A percentile compares a stretch with the other conserved stretches of the same genome.
phyloP scores from a whole-genome alignment of 139 green algal species.

The Micractinium sp. region DNA sequence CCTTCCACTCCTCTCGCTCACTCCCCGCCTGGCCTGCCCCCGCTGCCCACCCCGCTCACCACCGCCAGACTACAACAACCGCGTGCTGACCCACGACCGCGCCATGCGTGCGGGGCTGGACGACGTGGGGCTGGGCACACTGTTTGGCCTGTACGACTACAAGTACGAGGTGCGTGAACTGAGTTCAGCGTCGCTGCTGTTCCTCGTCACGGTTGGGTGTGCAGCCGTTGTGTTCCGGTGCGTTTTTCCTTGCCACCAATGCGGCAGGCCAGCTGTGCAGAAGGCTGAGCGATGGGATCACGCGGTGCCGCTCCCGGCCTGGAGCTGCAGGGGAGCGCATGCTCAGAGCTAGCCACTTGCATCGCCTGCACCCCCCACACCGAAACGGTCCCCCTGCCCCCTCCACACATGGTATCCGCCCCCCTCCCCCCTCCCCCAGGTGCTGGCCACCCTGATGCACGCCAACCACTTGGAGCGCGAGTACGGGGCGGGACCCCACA shows the following conservation, averaged over 20 bases:
- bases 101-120: constrained; percentile 72
- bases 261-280: no score
- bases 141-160: constrained; percentile 79
- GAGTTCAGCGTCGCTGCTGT: no score
- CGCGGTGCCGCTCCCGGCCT: no score
- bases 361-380: no score
- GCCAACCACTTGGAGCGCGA: constrained; percentile 71
- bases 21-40: not conserved
- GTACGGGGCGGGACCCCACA: constrained; percentile 74
- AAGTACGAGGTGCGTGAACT: constrained; percentile 43
- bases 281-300: no score
- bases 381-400: no score
- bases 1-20: not conserved
- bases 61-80: constrained; percentile 62
- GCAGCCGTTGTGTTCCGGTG: no score
- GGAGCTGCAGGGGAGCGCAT: no score
- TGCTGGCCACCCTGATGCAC: constrained; percentile 70
- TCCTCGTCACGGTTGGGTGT: no score
- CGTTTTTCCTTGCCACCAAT: no score
- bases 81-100: constrained; percentile 70
- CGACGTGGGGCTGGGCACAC: constrained; percentile 74
- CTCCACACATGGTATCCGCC: not conserved
- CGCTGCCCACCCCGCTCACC: not conserved
- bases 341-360: no score
- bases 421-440: constrained; percentile 30